Evolutionary conservation across 2,329 filamentous ascomycete genomes (phyloP).

Genomic region (Aspergillus sp.): DNA sequence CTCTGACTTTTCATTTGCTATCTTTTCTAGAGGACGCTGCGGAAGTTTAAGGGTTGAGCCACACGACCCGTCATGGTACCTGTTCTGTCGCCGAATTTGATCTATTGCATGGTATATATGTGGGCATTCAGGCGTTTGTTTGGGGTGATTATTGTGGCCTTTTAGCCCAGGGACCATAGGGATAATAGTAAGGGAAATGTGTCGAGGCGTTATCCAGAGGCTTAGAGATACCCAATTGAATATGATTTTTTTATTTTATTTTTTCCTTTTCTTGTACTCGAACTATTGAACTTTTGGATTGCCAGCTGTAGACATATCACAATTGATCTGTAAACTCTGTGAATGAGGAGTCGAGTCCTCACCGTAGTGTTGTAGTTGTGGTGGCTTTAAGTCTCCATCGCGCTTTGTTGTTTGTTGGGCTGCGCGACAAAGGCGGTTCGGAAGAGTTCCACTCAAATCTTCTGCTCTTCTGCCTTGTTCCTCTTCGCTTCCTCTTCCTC

Average conservation of each 20-base stretch:
- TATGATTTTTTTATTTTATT: no score
- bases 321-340: no score
- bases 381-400: background rate
- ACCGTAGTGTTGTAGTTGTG: background rate
- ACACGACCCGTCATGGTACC: background rate
- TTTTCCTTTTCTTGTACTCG: no score
- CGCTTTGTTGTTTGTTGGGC: conserved; percentile 2
- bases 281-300: no score
- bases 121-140: no score
- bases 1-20: conserved; percentile 4
- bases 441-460: conserved; percentile 29
- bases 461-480: conserved; percentile 5
- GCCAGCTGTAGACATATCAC: no score
- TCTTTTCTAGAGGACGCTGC: conserved; percentile 51
- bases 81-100: background rate
- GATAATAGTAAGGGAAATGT: no score
- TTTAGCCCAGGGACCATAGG: no score
- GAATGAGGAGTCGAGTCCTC: background rate
- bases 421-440: conserved; percentile 23
- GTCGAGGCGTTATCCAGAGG: no score
- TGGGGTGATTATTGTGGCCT: no score
- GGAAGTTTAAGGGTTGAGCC: conserved; percentile 61
- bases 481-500: conserved; percentile 1
- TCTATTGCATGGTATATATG: background rate
- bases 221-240: no score